Conservation (phyloP, 2,329 filamentous ascomycete genomes). For the Whalleya microplaca region DNA sequence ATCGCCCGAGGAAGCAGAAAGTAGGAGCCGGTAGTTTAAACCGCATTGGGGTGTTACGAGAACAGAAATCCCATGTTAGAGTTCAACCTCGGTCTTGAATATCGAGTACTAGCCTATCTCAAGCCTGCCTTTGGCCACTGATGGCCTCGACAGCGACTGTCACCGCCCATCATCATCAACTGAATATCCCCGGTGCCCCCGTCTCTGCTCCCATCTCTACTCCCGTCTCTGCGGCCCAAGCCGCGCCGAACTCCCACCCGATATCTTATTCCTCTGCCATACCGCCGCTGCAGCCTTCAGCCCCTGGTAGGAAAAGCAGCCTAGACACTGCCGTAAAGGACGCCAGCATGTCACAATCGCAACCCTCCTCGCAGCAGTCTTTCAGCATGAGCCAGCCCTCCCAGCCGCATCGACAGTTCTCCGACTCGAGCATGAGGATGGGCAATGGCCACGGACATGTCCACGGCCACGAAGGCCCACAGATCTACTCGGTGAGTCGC, state of each 20-base stretch:
- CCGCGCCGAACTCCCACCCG: conserved; percentile 12
- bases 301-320: conserved; percentile 24
- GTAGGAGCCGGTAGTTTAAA: too few relatives aligned
- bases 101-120: conserved; percentile 5
- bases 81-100: not conserved
- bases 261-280: conserved; percentile 17
- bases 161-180: conserved; percentile 35
- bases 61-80: too few relatives aligned
- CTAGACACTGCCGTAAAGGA: conserved; percentile 29
- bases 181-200: conserved; percentile 2
- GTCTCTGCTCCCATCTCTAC: conserved; percentile 16
- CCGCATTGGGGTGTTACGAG: too few relatives aligned
- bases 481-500: conserved; percentile 64
- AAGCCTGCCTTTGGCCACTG: conserved; percentile 23
- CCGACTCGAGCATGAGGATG: conserved; percentile 41
- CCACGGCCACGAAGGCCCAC: conserved; percentile 46
- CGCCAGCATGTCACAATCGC: conserved; percentile 52
- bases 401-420: conserved; percentile 49
- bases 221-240: conserved; percentile 15
- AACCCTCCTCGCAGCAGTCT: conserved; percentile 57
- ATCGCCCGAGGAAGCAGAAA: not conserved
- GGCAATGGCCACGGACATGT: conserved; percentile 33
- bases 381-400: conserved; percentile 58
- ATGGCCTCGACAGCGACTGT: conserved; percentile 45
- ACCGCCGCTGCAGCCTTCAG: conserved; percentile 11